phyloP scores from a whole-genome alignment of 2,329 filamentous ascomycete species.

The Colletotrichum kahawae region DNA sequence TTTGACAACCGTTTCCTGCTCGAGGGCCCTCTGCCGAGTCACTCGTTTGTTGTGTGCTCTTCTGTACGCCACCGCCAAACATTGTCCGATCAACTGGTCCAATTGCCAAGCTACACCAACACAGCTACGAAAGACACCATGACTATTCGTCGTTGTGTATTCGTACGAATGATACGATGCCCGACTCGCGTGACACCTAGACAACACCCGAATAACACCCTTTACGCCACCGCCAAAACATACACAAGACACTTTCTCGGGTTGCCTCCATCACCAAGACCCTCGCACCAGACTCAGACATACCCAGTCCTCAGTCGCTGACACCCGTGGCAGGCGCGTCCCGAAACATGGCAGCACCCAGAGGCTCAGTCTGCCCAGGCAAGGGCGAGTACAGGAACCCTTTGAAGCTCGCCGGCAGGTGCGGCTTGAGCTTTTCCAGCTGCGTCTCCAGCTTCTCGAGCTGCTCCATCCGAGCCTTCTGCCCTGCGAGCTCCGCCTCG shows the following conservation, averaged over 20 bases:
- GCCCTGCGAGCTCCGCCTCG: neutral
- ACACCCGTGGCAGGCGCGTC: neutral
- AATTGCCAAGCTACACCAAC: neutral
- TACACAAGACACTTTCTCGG: neutral
- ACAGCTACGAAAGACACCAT: neutral
- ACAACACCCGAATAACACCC: neutral
- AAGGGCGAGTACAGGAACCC: neutral
- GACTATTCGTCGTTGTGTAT: neutral
- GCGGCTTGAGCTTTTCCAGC: neutral
- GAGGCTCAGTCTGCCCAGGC: neutral
- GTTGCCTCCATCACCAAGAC: neutral
- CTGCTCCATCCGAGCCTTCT: neutral
- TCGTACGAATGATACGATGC: neutral
- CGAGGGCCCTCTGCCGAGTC: neutral
- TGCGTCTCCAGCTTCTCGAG: neutral
- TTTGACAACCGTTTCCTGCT: neutral
- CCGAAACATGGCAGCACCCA: neutral
- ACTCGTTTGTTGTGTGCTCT: neutral
- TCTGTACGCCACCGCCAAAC: neutral
- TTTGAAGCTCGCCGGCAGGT: neutral
- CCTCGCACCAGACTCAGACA: neutral
- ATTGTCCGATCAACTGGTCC: slow-evolving; percentile 1
- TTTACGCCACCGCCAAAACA: neutral
- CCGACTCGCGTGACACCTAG: neutral
- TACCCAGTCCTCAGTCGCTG: neutral